A percentile compares a stretch with the other conserved stretches of the same genome.
These are phyloP conservation scores for Rhododendron simsii DNA, from an alignment of 148 eudicot genomes.

Conservation along the genomic window DNA sequence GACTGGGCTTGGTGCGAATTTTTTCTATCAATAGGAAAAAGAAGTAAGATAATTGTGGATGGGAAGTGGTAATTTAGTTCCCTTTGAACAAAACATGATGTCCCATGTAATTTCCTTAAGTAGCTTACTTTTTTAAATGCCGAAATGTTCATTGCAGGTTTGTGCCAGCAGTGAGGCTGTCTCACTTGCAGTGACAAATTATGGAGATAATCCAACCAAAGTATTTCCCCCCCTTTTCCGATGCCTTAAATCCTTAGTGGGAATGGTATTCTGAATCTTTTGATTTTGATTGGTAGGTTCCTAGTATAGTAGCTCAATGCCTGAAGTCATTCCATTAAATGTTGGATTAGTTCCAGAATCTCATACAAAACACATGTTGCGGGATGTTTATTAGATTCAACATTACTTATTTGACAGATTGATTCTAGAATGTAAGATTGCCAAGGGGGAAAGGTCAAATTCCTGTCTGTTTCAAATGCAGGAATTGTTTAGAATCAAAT, in stretches of 20 bases:
- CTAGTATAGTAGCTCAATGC: neutral
- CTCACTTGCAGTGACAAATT: conserved; percentile 75
- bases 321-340: neutral
- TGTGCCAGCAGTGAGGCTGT: conserved; percentile 65
- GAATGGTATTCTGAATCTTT: neutral
- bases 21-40: too few relatives aligned
- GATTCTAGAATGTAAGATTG: neutral
- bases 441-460: neutral
- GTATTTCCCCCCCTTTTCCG: conserved; percentile 17
- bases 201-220: conserved; percentile 88
- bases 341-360: neutral
- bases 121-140: neutral
- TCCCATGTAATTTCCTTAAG: too few relatives aligned
- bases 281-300: neutral
- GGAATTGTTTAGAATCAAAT: neutral
- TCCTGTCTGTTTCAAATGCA: neutral
- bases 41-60: too few relatives aligned
- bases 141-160: conserved; percentile 39
- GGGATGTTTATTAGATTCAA: neutral
- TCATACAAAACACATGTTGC: neutral
- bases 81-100: too few relatives aligned
- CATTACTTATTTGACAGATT: neutral
- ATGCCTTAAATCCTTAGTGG: neutral
- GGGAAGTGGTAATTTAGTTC: too few relatives aligned
- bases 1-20: too few relatives aligned